Evolutionary conservation across 176 grass and related monocot species (phyloP).

Genomic region (Carex littledalei): DNA sequence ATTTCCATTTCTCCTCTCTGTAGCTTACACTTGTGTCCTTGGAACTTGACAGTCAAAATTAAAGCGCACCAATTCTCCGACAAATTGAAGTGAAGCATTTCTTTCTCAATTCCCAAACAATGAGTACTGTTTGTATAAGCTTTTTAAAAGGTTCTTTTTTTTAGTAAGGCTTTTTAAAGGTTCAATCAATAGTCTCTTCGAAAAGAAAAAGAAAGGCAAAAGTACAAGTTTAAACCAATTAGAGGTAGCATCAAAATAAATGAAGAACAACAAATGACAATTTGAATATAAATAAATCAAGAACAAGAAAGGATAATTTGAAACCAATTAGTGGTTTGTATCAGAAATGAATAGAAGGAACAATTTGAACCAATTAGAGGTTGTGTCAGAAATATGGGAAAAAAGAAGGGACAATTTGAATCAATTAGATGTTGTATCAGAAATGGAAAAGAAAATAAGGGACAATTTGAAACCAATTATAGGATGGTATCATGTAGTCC

Average conservation of each 20-base stretch:
- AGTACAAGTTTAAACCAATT: not conserved
- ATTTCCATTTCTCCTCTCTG: not conserved
- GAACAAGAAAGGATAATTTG: not conserved
- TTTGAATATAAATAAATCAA: not conserved
- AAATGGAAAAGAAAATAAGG: too few relatives aligned
- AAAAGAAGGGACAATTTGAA: too few relatives aligned
- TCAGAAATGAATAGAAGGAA: too few relatives aligned
- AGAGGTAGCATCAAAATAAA: not conserved
- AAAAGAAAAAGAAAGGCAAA: not conserved
- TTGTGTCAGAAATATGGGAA: too few relatives aligned
- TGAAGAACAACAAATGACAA: not conserved
- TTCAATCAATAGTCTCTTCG: not conserved
- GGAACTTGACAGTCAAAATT: slow-evolving; percentile 11
- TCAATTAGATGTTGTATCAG: not conserved
- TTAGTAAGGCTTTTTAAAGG: not conserved
- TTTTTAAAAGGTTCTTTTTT: not conserved
- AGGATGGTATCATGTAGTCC: not conserved
- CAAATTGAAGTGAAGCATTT: slow-evolving; percentile 26
- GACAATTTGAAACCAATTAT: too few relatives aligned
- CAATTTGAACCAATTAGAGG: too few relatives aligned
- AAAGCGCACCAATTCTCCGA: not conserved
- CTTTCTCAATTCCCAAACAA: slow-evolving; percentile 2
- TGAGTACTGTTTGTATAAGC: not conserved
- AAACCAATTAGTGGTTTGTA: too few relatives aligned
- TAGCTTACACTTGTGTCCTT: not conserved